Percentiles rank a stretch among this genome's conserved stretches.
Conservation (phyloP, 192 early-diverging fungal genomes). For the Irineochytrium annulatum region DNA sequence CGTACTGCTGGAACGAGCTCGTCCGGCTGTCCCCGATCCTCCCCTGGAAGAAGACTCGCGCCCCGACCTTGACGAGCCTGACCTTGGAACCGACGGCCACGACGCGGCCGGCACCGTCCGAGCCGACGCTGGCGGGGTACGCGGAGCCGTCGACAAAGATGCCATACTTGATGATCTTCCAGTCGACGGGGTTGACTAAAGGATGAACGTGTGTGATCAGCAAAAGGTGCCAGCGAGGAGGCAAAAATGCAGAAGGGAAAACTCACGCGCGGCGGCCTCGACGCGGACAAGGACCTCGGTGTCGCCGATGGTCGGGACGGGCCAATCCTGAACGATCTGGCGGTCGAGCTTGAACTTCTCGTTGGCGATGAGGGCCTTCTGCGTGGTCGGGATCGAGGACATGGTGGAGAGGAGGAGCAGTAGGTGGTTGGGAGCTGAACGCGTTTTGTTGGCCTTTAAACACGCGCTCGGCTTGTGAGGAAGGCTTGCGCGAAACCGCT, state of each 20-base stretch:
- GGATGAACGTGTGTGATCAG: too few relatives aligned
- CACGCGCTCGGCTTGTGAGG: too few relatives aligned
- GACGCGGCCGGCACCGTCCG: constrained; percentile 14
- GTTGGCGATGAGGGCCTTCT: neutral
- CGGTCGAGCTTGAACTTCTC: too few relatives aligned
- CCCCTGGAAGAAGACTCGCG: constrained; percentile 9
- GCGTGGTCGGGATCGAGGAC: neutral
- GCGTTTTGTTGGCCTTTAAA: too few relatives aligned
- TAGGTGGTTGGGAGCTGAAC: too few relatives aligned
- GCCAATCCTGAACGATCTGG: neutral
- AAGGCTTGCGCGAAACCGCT: too few relatives aligned
- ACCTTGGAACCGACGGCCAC: neutral
- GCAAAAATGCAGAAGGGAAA: neutral
- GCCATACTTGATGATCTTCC: constrained; percentile 6
- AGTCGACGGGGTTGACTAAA: constrained; percentile 18
- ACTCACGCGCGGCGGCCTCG: constrained; percentile 7
- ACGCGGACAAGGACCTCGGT: constrained; percentile 9
- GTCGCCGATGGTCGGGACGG: neutral
- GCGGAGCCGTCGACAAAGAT: constrained; percentile 7
- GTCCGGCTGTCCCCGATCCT: constrained; percentile 6
- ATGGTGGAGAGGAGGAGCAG: too few relatives aligned
- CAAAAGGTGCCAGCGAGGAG: too few relatives aligned
- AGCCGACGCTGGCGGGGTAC: constrained; percentile 12
- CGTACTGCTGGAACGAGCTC: constrained; percentile 17
- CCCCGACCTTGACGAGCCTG: constrained; percentile 6